Evolutionary conservation across 2,329 filamentous ascomycete genomes (phyloP), one percentile per base, ranked within the genome.

Genomic region (Hirsutella thompsonii): DNA sequence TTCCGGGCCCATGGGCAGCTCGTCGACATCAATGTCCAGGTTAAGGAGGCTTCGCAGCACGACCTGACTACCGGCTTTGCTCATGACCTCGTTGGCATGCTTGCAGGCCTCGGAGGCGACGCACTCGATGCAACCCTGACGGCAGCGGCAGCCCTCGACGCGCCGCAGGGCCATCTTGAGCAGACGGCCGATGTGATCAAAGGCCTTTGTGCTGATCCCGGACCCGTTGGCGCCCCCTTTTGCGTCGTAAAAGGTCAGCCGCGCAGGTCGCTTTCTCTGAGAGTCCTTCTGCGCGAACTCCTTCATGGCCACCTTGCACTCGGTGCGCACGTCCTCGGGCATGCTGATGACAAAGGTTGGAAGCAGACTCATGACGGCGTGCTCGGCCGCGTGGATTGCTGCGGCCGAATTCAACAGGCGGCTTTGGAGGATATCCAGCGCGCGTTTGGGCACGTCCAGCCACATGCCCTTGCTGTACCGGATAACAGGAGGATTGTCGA

Each of bases 381-480:
- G 92, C 61, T 96, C 88, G 2, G 92, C 90, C 0, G 90, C 90
- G 55, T 96, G 92, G 43, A 98, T 95, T 0, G 85, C 86, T 0
- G 82, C 92, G 0, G 87, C 90, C 9, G 90, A 72, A 56, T 95
- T 86, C 26, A 96, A 68, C 1, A 79, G 69, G 8, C 81, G 70
- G 1, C 72, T 72, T 33, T 80, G 73, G 1, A 98, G 71, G 34
- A 95, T 88, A 13, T 87, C 77, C 5, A 96, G 73, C 0, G 88
- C 88, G 1, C 59, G 60, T 46, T 79, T 80, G 0, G 92, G 90
- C 2, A 98, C 79, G 56, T 96, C 90, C 13, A 96, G 74, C 92
- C 92, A 98, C 78, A 95, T 85, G 32, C 89, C 92, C 57, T 92
- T 93, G 52, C 78, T 84, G 55, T 81, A 74, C 3, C 88, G 76